phyloP scores from a whole-genome alignment of 805 yeast genomes.

The Saccharomyces eubayanus region DNA sequence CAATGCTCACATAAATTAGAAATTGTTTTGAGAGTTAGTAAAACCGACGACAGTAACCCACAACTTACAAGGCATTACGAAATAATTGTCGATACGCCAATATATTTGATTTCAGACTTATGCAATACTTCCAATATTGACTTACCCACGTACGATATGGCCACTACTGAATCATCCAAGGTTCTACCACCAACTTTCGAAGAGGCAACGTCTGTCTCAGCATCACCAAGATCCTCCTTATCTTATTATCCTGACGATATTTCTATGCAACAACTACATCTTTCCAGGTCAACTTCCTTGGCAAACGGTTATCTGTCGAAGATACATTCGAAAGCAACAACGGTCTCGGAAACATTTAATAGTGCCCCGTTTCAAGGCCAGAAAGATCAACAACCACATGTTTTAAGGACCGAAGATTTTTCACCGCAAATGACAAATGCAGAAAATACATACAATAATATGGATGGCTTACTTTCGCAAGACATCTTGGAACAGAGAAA shows the following conservation, averaged over 20 bases:
- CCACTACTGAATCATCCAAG: conserved; percentile 19
- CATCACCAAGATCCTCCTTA: conserved; percentile 36
- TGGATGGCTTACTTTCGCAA: not conserved
- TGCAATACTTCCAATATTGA: conserved; percentile 34
- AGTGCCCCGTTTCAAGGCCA: not conserved
- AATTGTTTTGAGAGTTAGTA: conserved; percentile 59
- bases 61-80: conserved; percentile 62
- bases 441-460: not conserved
- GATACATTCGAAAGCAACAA: not conserved
- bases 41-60: conserved; percentile 39
- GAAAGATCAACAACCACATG: not conserved
- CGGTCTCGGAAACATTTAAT: not conserved
- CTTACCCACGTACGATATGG: conserved; percentile 32
- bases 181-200: conserved; percentile 51
- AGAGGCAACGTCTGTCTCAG: conserved; percentile 46
- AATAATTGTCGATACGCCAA: conserved; percentile 72
- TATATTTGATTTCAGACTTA: conserved; percentile 41
- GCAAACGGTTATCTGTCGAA: not conserved
- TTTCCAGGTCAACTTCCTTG: conserved; percentile 9
- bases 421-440: not conserved
- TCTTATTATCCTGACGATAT: conserved; percentile 14
- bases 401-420: not conserved
- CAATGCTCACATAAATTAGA: conserved; percentile 62
- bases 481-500: not conserved
- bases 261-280: conserved; percentile 14